Conservation (phyloP, 2,329 filamentous ascomycete species). For the Ciborinia camelliae region DNA sequence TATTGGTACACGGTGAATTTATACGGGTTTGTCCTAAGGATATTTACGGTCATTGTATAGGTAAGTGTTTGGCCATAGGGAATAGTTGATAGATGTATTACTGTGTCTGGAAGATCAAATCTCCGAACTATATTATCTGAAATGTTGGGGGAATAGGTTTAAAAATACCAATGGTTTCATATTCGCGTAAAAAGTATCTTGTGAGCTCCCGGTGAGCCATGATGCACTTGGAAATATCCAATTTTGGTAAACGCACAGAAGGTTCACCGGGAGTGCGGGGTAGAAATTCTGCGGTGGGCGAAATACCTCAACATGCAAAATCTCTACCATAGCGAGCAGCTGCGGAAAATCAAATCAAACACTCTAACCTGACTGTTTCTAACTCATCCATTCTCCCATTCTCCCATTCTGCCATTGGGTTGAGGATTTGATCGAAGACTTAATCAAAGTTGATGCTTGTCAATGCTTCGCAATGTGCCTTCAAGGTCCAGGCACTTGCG, state of each 20-base stretch:
- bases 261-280: constrained; percentile 8
- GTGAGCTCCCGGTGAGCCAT: neutral
- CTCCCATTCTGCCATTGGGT: too few species aligned
- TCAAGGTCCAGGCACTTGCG: neutral
- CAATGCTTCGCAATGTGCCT: constrained; percentile 19
- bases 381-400: neutral
- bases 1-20: too few species aligned
- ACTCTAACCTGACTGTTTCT: neutral
- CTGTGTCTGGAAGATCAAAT: neutral
- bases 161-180: too few species aligned
- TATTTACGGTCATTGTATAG: too few species aligned
- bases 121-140: neutral
- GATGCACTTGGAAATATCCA: too few species aligned
- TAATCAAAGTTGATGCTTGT: constrained; percentile 3
- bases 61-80: neutral
- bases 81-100: neutral
- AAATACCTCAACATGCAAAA: neutral
- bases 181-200: too few species aligned
- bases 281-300: neutral
- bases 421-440: neutral
- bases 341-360: neutral
- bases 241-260: neutral
- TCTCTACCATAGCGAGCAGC: too few species aligned
- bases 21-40: too few species aligned
- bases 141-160: too few species aligned